These are phyloP conservation scores for Tilletia walkeri DNA, from an alignment of 1,284 basidiomycete genomes.

Conservation along the genomic window DNA sequence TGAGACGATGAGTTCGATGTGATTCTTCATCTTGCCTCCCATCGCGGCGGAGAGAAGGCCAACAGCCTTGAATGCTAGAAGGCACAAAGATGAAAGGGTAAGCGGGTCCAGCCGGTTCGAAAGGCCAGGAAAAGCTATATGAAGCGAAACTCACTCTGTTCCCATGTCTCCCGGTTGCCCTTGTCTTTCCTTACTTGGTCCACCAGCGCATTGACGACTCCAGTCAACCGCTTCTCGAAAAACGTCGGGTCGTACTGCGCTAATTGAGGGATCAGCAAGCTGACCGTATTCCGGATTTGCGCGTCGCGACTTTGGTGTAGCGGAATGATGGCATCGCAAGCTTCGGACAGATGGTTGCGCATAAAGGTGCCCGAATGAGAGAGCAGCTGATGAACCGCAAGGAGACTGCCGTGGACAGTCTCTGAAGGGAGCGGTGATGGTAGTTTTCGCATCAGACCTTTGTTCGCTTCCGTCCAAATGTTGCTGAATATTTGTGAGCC, in stretches of 20 bases:
- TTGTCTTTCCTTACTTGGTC: conserved; percentile 46
- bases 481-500: conserved; percentile 51
- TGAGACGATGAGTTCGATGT: conserved; percentile 85
- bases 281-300: conserved; percentile 68
- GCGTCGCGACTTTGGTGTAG: conserved; percentile 86
- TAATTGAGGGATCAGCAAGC: conserved; percentile 48
- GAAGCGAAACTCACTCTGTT: background rate
- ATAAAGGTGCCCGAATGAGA: conserved; percentile 95
- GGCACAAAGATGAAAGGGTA: too few relatives aligned
- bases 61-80: conserved; percentile 78
- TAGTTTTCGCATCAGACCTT: conserved; percentile 75
- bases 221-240: conserved; percentile 34
- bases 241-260: conserved; percentile 48
- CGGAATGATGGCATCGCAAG: conserved; percentile 90
- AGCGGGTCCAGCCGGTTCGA: too few relatives aligned
- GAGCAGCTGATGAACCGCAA: conserved; percentile 87
- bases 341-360: conserved; percentile 82
- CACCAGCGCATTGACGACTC: conserved; percentile 48
- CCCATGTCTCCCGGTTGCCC: conserved; percentile 24
- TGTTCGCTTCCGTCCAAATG: conserved; percentile 76
- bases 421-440: conserved; percentile 60
- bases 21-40: conserved; percentile 90
- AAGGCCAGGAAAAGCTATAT: background rate
- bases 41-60: conserved; percentile 91
- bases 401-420: conserved; percentile 85